Percentiles rank a stretch among this genome's conserved stretches.
Conservation (phyloP, 2,329 filamentous ascomycete species). For the Aureobasidium sp. region DNA sequence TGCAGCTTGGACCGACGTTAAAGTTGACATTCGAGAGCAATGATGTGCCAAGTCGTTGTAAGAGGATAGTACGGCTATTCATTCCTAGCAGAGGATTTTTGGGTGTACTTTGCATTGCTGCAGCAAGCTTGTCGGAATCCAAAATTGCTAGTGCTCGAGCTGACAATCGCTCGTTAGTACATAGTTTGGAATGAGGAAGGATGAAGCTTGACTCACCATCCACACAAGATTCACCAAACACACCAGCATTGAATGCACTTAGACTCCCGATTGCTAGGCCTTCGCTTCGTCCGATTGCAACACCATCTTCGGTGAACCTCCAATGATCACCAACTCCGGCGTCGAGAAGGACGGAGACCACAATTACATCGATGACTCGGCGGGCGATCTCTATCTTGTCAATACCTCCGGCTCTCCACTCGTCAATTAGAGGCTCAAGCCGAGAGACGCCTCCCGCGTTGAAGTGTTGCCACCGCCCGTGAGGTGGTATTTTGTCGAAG, state of each 20-base stretch:
- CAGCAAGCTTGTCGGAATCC: no score
- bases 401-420: slow-evolving; percentile 64
- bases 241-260: slow-evolving; percentile 90
- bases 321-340: slow-evolving; percentile 87
- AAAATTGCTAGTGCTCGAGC: no score
- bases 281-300: slow-evolving; percentile 82
- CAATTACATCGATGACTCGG: slow-evolving; percentile 76
- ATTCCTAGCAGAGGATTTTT: slow-evolving; percentile 88
- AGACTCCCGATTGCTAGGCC: slow-evolving; percentile 77
- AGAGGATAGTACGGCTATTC: slow-evolving; percentile 79
- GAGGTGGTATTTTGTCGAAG: slow-evolving; percentile 77
- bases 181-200: no score
- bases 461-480: slow-evolving; percentile 84
- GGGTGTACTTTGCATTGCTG: no score
- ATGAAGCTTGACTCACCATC: slow-evolving; percentile 19
- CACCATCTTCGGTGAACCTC: slow-evolving; percentile 86
- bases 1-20: slow-evolving; percentile 80
- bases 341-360: slow-evolving; percentile 80
- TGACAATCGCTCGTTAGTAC: no score
- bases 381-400: slow-evolving; percentile 76
- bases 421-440: slow-evolving; percentile 69
- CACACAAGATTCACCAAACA: slow-evolving; percentile 47
- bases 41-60: slow-evolving; percentile 76
- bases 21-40: no score
- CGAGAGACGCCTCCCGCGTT: slow-evolving; percentile 77